Evolutionary conservation across 164 flowering plant species (phyloP).

Genomic region (Magnolia sinica): DNA sequence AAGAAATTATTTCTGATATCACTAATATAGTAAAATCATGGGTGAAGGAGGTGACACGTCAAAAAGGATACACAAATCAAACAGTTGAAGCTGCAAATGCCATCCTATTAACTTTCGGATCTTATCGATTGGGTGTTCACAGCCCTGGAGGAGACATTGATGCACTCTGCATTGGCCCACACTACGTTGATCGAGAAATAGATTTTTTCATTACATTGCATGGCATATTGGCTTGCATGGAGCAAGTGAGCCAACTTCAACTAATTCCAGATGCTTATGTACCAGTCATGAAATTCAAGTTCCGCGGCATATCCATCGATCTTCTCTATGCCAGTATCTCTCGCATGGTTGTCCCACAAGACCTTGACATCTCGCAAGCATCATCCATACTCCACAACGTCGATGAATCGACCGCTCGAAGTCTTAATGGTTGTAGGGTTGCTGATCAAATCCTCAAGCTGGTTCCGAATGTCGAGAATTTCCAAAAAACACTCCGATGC

Average conservation of each 20-base stretch:
- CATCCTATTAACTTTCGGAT: slow-evolving; percentile 83
- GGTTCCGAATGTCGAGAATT: slow-evolving; percentile 60
- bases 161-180: slow-evolving; percentile 94
- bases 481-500: slow-evolving; percentile 77
- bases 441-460: slow-evolving; percentile 48
- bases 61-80: slow-evolving; percentile 80
- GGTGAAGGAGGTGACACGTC: slow-evolving; percentile 85
- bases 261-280: slow-evolving; percentile 98
- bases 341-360: slow-evolving; percentile 73
- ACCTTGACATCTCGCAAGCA: slow-evolving; percentile 42
- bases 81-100: slow-evolving; percentile 98
- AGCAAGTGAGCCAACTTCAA: slow-evolving; percentile 82
- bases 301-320: slow-evolving; percentile 81
- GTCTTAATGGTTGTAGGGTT: slow-evolving; percentile 50
- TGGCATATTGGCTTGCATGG: slow-evolving; percentile 61
- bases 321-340: slow-evolving; percentile 91
- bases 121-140: slow-evolving; percentile 92
- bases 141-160: slow-evolving; percentile 96
- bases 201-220: slow-evolving; percentile 78
- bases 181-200: slow-evolving; percentile 87
- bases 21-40: slow-evolving; percentile 69
- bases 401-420: slow-evolving; percentile 47
- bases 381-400: slow-evolving; percentile 31
- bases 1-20: not conserved
- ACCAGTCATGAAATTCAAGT: slow-evolving; percentile 94